These are phyloP conservation scores for Spinellus fusiger DNA, from an alignment of 192 early-diverging fungal genomes.

Conservation along the genomic window DNA sequence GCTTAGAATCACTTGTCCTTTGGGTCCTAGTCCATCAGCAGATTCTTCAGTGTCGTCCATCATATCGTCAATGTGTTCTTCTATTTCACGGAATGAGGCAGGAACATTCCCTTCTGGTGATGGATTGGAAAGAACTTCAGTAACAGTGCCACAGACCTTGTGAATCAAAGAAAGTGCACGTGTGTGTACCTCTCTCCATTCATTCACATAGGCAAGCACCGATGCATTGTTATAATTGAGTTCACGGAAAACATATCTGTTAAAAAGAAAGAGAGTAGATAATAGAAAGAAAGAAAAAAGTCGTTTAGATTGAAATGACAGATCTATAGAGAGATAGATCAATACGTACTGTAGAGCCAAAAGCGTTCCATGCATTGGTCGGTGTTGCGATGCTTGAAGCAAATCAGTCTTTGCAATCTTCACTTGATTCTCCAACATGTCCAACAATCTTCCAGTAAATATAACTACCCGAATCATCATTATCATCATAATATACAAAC, in stretches of 20 bases:
- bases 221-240: conserved; percentile 44
- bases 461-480: neutral
- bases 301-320: neutral
- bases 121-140: conserved; percentile 66
- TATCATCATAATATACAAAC: neutral
- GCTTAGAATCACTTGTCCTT: conserved; percentile 83
- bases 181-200: conserved; percentile 48
- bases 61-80: conserved; percentile 47
- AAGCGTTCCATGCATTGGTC: conserved; percentile 52
- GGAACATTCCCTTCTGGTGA: conserved; percentile 91
- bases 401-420: conserved; percentile 40
- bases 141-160: conserved; percentile 50
- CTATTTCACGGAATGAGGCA: conserved; percentile 67
- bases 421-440: conserved; percentile 44
- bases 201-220: conserved; percentile 34
- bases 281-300: no score
- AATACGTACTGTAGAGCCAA: conserved; percentile 38
- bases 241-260: conserved; percentile 54
- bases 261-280: neutral
- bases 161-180: conserved; percentile 45
- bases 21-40: conserved; percentile 42
- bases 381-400: conserved; percentile 43
- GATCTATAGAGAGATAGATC: neutral
- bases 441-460: conserved; percentile 41
- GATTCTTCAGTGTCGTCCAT: conserved; percentile 37